Evolutionary conservation across 345 rosid genomes (phyloP), one percentile per base, ranked within the genome.

Genomic region (Populus davidiana): DNA sequence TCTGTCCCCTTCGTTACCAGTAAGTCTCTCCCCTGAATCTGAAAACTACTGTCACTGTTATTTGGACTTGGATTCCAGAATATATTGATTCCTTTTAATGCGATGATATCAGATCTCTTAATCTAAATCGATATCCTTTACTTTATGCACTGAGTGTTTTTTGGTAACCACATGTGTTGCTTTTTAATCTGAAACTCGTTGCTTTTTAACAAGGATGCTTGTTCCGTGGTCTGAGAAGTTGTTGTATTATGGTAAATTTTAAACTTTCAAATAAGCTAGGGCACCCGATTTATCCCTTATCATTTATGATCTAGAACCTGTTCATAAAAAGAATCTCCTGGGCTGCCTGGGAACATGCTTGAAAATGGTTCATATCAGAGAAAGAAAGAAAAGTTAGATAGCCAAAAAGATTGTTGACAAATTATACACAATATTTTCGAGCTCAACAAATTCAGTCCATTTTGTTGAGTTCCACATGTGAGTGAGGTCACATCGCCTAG

Each of bases 1-100:
- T 96, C 16, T 96, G 99, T 69, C 99, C 98, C 72, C 97, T 87
- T 80, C 98, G 89, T 70, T 90, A 90, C 82, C 85, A 84, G 99
- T 96, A 90, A 83, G 98, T 88, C 77, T 21, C 39, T 74, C 41
- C 69, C 63, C n/a, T 75, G 70, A 61, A 69, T 82, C n/a, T 13
- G 5, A 38, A 25, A 56, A 39, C 8, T 56, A 12, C 29, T 14
- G 23, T 31, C 70, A 31, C 44, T 2, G 41, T 35, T 31, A 35
- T 21, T 67, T 36, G 70, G 17, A 56, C 23, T n/a, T n/a, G 29
- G 27, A 56, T 11, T 56, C 63, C 63, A 56, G 62, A 21, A 56
- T 56, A 21, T 21, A 56, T 1, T 4, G 62, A 50, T 56, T 21
- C 62, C 62, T n/a, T 56, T 56, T 21, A n/a, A 13, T 10, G 23